Conservation (phyloP, 495 filamentous ascomycete genomes). For the Clohesyomyces aquaticus region DNA sequence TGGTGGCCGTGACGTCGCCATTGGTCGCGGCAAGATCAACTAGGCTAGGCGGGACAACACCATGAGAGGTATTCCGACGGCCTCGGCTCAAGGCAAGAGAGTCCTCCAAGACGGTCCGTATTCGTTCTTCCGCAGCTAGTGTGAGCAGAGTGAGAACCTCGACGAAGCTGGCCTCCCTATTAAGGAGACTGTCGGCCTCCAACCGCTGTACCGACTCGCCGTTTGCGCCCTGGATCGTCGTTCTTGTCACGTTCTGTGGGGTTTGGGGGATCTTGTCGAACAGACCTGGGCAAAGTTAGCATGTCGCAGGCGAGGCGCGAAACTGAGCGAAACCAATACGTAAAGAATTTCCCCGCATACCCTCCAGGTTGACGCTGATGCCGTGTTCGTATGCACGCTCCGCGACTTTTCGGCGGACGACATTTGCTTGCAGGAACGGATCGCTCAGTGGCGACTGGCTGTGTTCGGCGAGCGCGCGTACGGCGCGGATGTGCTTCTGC, state of each 20-base stretch:
- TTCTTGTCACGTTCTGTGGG: slow-evolving; percentile 41
- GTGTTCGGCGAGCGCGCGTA: slow-evolving; percentile 54
- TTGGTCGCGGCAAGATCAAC: slow-evolving; percentile 57
- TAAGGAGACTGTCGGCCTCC: slow-evolving; percentile 65
- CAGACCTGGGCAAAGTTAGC: slow-evolving; percentile 40
- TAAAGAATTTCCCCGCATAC: slow-evolving; percentile 19
- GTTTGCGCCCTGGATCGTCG: slow-evolving; percentile 53
- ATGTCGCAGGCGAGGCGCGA: neutral
- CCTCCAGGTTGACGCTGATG: slow-evolving; percentile 66
- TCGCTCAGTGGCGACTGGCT: slow-evolving; percentile 60
- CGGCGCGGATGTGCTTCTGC: slow-evolving; percentile 56
- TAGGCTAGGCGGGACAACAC: slow-evolving; percentile 70
- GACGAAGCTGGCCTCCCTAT: slow-evolving; percentile 65
- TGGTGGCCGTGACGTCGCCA: slow-evolving; percentile 45
- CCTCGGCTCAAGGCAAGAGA: slow-evolving; percentile 64
- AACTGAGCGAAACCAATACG: neutral
- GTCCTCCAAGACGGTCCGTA: slow-evolving; percentile 72
- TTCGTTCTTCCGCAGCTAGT: slow-evolving; percentile 70
- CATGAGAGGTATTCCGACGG: slow-evolving; percentile 72
- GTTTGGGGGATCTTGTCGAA: slow-evolving; percentile 56
- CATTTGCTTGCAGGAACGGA: slow-evolving; percentile 58
- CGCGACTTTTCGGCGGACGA: slow-evolving; percentile 51
- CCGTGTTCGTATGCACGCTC: slow-evolving; percentile 57
- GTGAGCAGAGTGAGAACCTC: slow-evolving; percentile 78
- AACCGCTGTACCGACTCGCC: slow-evolving; percentile 57